Evolutionary conservation across 805 yeast species (phyloP).

Genomic region (Metschnikowia shivogae): DNA sequence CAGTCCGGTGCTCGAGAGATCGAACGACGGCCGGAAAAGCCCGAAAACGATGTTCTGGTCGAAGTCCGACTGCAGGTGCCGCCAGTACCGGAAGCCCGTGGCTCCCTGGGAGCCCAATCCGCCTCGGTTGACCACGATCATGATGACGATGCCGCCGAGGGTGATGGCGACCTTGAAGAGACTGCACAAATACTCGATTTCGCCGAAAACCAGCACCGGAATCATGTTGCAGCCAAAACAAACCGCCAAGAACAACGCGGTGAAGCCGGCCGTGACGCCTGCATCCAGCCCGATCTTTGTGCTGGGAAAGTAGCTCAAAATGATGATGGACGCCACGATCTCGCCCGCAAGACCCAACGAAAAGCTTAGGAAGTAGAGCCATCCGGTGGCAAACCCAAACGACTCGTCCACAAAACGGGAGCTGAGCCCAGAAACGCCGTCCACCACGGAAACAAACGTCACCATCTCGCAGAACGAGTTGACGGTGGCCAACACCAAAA

Average conservation of each 20-base stretch:
- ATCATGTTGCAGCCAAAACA: constrained; percentile 52
- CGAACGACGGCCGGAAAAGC: constrained; percentile 68
- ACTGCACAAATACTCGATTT: constrained; percentile 62
- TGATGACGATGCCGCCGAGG: constrained; percentile 51
- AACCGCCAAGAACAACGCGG: constrained; percentile 51
- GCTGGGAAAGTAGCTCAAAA: constrained; percentile 63
- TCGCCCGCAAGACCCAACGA: constrained; percentile 74
- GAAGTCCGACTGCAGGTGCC: constrained; percentile 45
- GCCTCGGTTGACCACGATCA: constrained; percentile 64
- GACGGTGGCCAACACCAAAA: constrained; percentile 64
- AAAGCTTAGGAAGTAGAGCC: constrained; percentile 71
- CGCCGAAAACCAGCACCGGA: constrained; percentile 72
- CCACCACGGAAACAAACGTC: constrained; percentile 71
- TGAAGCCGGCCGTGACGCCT: constrained; percentile 55
- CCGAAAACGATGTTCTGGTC: constrained; percentile 56
- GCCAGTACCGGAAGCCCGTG: constrained; percentile 75
- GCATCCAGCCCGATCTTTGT: constrained; percentile 46
- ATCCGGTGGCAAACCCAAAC: constrained; percentile 69
- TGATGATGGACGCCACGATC: constrained; percentile 72
- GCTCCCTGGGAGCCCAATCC: constrained; percentile 35
- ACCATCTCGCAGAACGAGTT: constrained; percentile 79
- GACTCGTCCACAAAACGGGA: constrained; percentile 76
- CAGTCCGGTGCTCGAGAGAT: constrained; percentile 54
- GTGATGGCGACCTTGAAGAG: constrained; percentile 53
- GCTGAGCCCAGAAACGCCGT: constrained; percentile 72